These are phyloP conservation scores for Beauveria caledonica DNA, from an alignment of 2,329 filamentous ascomycete species.

Conservation along the genomic window DNA sequence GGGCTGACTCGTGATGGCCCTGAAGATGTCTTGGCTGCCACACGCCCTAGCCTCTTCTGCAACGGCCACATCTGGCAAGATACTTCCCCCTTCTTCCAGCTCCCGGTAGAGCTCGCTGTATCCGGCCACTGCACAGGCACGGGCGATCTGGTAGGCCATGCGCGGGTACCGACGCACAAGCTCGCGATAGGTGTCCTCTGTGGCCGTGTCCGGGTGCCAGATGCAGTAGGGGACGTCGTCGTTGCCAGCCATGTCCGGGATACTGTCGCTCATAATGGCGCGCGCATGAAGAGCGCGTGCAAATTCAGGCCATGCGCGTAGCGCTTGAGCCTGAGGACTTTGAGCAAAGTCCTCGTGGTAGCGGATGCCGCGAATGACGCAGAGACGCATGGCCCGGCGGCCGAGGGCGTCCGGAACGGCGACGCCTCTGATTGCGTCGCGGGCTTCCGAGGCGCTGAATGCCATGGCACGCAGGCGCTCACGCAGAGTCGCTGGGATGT, in stretches of 20 bases:
- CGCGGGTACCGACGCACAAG: constrained; percentile 24
- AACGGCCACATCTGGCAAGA: constrained; percentile 30
- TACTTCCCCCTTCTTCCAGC: constrained; percentile 14
- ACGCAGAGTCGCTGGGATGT: not conserved
- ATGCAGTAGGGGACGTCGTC: constrained; percentile 27
- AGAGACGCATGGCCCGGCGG: not conserved
- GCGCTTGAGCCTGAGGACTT: not conserved
- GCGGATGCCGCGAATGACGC: not conserved
- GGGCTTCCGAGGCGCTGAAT: not conserved
- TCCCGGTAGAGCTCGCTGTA: constrained; percentile 28
- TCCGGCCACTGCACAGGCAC: constrained; percentile 31
- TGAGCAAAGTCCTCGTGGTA: not conserved
- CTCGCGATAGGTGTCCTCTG: constrained; percentile 26
- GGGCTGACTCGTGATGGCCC: constrained; percentile 21
- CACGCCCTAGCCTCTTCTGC: constrained; percentile 27
- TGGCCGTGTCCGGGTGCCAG: constrained; percentile 28
- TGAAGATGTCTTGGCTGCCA: constrained; percentile 19
- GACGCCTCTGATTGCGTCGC: not conserved
- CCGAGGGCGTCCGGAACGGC: not conserved
- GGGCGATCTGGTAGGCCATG: constrained; percentile 28
- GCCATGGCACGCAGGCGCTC: not conserved
- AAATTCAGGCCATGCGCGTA: not conserved
- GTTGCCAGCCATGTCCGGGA: constrained; percentile 21
- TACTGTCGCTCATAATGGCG: constrained; percentile 26
- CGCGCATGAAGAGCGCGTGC: constrained; percentile 20